Conservation (phyloP, 2,329 filamentous ascomycete species). For the Ilyonectria destructans region DNA sequence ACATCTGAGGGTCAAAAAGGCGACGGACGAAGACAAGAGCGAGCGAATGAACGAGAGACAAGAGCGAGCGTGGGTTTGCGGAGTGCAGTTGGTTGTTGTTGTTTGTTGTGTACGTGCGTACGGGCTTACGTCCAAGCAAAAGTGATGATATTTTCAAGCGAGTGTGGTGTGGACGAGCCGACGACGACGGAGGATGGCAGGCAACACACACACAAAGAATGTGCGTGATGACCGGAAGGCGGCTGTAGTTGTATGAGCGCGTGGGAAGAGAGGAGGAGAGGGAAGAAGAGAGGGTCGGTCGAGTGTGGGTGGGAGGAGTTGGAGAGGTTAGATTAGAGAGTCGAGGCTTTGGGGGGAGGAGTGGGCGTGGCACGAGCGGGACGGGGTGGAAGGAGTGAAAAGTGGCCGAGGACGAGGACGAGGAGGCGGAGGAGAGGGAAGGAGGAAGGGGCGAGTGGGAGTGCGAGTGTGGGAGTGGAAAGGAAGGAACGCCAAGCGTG, state of each 20-base stretch:
- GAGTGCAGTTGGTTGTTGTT: slow-evolving; percentile 9
- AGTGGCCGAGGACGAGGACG: slow-evolving; percentile 27
- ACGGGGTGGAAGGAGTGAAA: slow-evolving; percentile 32
- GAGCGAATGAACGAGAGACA: slow-evolving; percentile 33
- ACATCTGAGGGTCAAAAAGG: slow-evolving; percentile 45
- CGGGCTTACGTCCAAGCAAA: slow-evolving; percentile 30
- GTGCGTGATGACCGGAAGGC: slow-evolving; percentile 30
- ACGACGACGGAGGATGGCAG: slow-evolving; percentile 29
- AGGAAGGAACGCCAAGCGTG: slow-evolving; percentile 17
- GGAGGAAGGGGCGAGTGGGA: slow-evolving; percentile 8
- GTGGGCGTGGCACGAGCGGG: slow-evolving; percentile 26
- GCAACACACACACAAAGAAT: slow-evolving; percentile 30
- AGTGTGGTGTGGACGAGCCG: slow-evolving; percentile 38
- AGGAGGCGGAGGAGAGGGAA: slow-evolving; percentile 30
- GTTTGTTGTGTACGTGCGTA: slow-evolving; percentile 20
- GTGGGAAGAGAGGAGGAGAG: slow-evolving; percentile 42
- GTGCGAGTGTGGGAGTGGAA: slow-evolving; percentile 9
- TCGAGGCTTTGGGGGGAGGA: slow-evolving; percentile 34
- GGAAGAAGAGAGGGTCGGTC: slow-evolving; percentile 35
- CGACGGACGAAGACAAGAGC: slow-evolving; percentile 37
- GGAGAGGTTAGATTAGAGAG: slow-evolving; percentile 39
- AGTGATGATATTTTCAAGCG: slow-evolving; percentile 29
- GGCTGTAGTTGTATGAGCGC: slow-evolving; percentile 33
- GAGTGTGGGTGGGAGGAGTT: slow-evolving; percentile 35
- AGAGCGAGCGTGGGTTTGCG: slow-evolving; percentile 36